Conservation (phyloP, 2,329 filamentous ascomycete genomes). For the Fusarium nisikadoi region DNA sequence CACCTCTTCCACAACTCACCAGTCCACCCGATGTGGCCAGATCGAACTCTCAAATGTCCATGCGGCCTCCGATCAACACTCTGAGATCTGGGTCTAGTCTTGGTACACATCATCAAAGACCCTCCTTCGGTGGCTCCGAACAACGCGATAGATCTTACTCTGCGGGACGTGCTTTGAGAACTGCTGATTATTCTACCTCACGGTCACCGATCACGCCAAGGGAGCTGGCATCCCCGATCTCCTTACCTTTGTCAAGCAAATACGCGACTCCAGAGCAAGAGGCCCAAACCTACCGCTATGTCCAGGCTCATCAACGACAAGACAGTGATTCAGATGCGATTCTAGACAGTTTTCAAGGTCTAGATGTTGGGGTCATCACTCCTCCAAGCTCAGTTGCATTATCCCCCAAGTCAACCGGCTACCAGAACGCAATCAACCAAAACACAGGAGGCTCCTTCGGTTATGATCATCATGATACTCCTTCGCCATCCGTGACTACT, state of each 20-base stretch:
- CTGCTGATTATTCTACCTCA: not conserved
- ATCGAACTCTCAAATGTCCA: not conserved
- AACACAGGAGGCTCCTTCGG: too few relatives aligned
- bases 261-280: not conserved
- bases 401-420: too few relatives aligned
- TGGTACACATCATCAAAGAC: not conserved
- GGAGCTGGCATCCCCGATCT: not conserved
- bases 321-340: not conserved
- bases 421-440: too few relatives aligned
- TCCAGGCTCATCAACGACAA: not conserved
- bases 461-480: too few relatives aligned
- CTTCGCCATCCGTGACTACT: too few relatives aligned
- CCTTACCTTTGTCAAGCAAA: not conserved
- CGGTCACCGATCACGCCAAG: not conserved
- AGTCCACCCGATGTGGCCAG: not conserved
- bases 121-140: not conserved
- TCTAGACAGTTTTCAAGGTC: too few relatives aligned
- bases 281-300: not conserved
- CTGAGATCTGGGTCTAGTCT: not conserved
- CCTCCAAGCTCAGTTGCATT: too few relatives aligned
- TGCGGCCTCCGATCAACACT: not conserved
- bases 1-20: fast-evolving
- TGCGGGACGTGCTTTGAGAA: not conserved
- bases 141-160: not conserved
- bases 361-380: too few relatives aligned